phyloP scores from a whole-genome alignment of 31 red algal species.

The Odonthalia washingtoniensis region DNA sequence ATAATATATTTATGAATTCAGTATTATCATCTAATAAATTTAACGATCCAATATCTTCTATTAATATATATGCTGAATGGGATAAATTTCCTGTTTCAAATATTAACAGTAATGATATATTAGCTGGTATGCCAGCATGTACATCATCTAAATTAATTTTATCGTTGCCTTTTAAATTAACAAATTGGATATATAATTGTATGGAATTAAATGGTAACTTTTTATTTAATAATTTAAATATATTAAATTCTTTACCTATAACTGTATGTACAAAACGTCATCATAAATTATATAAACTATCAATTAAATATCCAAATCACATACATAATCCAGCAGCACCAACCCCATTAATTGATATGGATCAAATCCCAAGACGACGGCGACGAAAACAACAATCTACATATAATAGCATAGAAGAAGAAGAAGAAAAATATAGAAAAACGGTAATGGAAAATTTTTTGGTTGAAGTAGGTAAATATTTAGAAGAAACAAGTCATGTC shows the following conservation, averaged over 20 bases:
- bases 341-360: slow-evolving; percentile 45
- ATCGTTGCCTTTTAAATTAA: slow-evolving; percentile 38
- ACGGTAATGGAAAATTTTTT: slow-evolving; percentile 57
- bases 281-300: slow-evolving; percentile 36
- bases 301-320: neutral
- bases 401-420: no score
- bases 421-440: no score
- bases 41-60: slow-evolving; percentile 48
- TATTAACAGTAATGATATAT: slow-evolving; percentile 39
- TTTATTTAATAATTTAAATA: slow-evolving; percentile 45
- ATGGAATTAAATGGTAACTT: no score
- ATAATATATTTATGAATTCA: slow-evolving; percentile 35
- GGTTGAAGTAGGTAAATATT: slow-evolving; percentile 50
- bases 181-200: slow-evolving; percentile 42
- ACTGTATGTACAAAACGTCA: slow-evolving; percentile 38
- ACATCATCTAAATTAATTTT: slow-evolving; percentile 55
- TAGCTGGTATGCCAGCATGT: slow-evolving; percentile 59
- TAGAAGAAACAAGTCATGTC: slow-evolving; percentile 47
- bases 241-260: no score
- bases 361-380: slow-evolving; percentile 3
- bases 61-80: slow-evolving; percentile 65
- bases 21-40: slow-evolving; percentile 23
- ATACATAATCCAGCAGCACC: slow-evolving; percentile 58
- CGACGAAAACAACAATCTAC: slow-evolving; percentile 37
- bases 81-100: slow-evolving; percentile 50